Evolutionary conservation across 2,329 filamentous ascomycete genomes (phyloP).

Genomic region (Aspergillus cejpii): DNA sequence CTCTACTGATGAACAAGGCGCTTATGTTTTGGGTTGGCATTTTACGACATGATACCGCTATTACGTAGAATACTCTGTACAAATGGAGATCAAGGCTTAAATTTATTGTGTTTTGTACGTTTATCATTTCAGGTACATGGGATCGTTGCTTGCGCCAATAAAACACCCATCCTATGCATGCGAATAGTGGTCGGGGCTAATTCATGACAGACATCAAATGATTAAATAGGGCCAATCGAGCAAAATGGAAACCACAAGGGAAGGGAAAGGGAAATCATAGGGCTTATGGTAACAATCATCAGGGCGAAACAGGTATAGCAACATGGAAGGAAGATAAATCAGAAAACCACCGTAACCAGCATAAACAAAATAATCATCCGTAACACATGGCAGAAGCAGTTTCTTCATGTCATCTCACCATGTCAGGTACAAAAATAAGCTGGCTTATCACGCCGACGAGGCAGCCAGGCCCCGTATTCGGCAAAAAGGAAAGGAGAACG

Average conservation of each 20-base stretch:
- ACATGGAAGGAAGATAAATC: conserved; percentile 18
- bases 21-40: neutral
- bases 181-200: conserved; percentile 24
- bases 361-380: conserved; percentile 13
- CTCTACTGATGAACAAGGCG: neutral
- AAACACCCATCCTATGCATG: conserved; percentile 39
- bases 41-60: conserved; percentile 3
- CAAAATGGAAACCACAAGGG: conserved; percentile 8
- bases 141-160: conserved; percentile 27
- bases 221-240: conserved; percentile 9
- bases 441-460: conserved; percentile 24
- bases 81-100: neutral
- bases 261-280: conserved; percentile 2
- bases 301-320: conserved; percentile 14
- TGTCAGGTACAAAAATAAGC: conserved; percentile 19
- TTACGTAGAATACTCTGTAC: neutral
- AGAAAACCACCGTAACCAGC: conserved; percentile 21
- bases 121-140: conserved; percentile 17
- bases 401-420: conserved; percentile 3
- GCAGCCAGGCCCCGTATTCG: conserved; percentile 34
- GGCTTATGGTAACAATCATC: conserved; percentile 11
- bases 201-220: conserved; percentile 29
- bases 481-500: conserved; percentile 13
- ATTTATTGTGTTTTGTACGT: conserved; percentile 4
- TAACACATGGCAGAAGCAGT: conserved; percentile 19